These are phyloP conservation scores for Ettlia oleoabundans DNA, from an alignment of 139 green algal genomes.

Conservation along the genomic window DNA sequence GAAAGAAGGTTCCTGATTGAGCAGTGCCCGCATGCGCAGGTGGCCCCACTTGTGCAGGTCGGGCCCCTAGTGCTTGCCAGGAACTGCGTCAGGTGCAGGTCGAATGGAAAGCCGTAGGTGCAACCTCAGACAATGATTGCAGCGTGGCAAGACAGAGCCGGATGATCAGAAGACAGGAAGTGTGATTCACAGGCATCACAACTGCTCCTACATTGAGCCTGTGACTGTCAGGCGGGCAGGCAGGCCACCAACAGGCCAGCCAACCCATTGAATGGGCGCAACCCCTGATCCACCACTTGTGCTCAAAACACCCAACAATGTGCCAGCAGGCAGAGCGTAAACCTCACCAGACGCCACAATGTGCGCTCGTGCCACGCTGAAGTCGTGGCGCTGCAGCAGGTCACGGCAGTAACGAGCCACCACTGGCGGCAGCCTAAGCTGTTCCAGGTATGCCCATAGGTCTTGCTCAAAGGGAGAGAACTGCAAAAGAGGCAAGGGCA, in stretches of 20 bases:
- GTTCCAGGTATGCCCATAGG: conserved; percentile 65
- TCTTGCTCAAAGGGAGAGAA: conserved; percentile 62
- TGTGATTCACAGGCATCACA: too few relatives aligned
- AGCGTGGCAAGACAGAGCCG: too few relatives aligned
- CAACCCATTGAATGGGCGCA: background rate
- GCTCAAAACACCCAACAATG: background rate
- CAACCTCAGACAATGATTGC: too few relatives aligned
- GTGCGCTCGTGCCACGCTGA: conserved; percentile 58
- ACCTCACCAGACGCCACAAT: conserved; percentile 53
- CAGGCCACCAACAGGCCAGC: background rate
- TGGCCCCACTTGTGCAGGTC: conserved; percentile 78
- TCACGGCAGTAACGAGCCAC: background rate
- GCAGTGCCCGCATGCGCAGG: conserved; percentile 63
- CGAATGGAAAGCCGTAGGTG: too few relatives aligned
- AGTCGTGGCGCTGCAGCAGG: conserved; percentile 63
- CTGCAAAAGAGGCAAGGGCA: background rate
- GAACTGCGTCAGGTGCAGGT: background rate
- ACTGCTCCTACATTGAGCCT: too few relatives aligned
- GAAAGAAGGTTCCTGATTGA: conserved; percentile 55
- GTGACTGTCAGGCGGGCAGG: too few relatives aligned
- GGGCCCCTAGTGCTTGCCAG: too few relatives aligned
- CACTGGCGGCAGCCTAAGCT: conserved; percentile 56
- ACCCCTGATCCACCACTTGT: background rate
- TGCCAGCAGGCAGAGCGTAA: background rate
- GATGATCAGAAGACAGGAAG: too few relatives aligned